phyloP scores from a whole-genome alignment of 2,329 filamentous ascomycete species.

The Keithomyces neogunnii region DNA sequence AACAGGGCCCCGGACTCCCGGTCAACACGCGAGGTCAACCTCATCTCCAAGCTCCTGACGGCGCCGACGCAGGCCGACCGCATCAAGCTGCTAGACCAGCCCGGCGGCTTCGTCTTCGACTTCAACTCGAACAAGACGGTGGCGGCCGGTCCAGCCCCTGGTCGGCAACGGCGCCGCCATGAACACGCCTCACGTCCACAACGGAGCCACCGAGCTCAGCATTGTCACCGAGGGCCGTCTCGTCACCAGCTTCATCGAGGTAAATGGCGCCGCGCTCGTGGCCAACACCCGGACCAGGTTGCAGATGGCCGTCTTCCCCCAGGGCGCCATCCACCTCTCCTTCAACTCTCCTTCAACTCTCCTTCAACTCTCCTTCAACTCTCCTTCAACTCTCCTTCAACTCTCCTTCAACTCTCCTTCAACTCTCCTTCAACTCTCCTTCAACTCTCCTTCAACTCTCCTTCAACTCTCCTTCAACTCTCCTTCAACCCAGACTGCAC shows the following conservation, averaged over 20 bases:
- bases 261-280: conserved; percentile 31
- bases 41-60: conserved; percentile 21
- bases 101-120: conserved; percentile 33
- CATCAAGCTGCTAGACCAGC: conserved; percentile 22
- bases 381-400: conserved; percentile 34
- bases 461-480: conserved; percentile 47
- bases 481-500: conserved; percentile 18
- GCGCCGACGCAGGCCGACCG: conserved; percentile 22
- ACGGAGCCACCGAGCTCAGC: conserved; percentile 38
- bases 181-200: conserved; percentile 41
- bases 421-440: conserved; percentile 47
- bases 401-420: conserved; percentile 36
- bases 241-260: conserved; percentile 34
- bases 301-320: conserved; percentile 40
- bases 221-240: conserved; percentile 35
- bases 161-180: conserved; percentile 38
- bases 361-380: conserved; percentile 33
- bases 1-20: too few relatives aligned
- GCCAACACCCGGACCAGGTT: conserved; percentile 27
- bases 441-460: conserved; percentile 46
- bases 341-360: conserved; percentile 41
- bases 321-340: conserved; percentile 40
- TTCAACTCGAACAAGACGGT: conserved; percentile 21
- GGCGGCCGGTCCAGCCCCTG: conserved; percentile 32
- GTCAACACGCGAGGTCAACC: conserved; percentile 19